These are phyloP conservation scores for Pseudogymnoascus sp. DNA, from an alignment of 2,329 filamentous ascomycete genomes.

Conservation along the genomic window DNA sequence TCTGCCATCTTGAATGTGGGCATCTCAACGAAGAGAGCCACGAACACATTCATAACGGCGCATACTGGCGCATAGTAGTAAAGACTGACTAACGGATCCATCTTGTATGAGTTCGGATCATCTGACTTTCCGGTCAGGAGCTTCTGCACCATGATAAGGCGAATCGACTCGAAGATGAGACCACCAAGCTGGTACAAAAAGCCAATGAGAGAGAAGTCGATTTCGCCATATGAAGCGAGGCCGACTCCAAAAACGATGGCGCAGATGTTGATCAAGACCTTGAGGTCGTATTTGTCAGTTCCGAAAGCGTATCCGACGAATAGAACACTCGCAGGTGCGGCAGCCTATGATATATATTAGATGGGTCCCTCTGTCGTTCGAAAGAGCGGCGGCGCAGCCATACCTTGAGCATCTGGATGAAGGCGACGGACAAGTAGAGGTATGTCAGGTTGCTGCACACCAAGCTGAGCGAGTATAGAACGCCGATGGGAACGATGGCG, in stretches of 20 bases:
- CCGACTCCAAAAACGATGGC: constrained; percentile 45
- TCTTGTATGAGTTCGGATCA: constrained; percentile 45
- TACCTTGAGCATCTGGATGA: constrained; percentile 67
- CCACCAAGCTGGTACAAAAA: constrained; percentile 65
- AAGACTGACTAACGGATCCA: constrained; percentile 79
- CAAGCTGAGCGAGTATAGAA: constrained; percentile 58
- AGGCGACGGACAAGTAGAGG: constrained; percentile 57
- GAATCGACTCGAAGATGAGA: constrained; percentile 71
- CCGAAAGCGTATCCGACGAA: constrained; percentile 5
- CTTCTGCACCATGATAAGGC: constrained; percentile 78
- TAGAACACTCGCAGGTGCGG: constrained; percentile 2
- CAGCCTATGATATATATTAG: neutral
- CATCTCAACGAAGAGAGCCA: constrained; percentile 62
- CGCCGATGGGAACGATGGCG: constrained; percentile 56
- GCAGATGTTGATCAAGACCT: constrained; percentile 34
- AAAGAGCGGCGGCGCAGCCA: constrained; percentile 54
- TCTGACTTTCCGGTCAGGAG: constrained; percentile 48
- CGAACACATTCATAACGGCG: constrained; percentile 67
- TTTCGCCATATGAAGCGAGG: constrained; percentile 52
- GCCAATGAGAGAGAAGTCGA: constrained; percentile 57
- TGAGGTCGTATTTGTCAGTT: constrained; percentile 3
- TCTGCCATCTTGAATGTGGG: constrained; percentile 57
- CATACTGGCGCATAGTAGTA: constrained; percentile 88
- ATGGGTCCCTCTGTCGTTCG: constrained; percentile 29
- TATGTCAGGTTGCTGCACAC: constrained; percentile 61